Evolutionary conservation across 108 stramenopile species (phyloP).

Genomic region (Tribonema minus): DNA sequence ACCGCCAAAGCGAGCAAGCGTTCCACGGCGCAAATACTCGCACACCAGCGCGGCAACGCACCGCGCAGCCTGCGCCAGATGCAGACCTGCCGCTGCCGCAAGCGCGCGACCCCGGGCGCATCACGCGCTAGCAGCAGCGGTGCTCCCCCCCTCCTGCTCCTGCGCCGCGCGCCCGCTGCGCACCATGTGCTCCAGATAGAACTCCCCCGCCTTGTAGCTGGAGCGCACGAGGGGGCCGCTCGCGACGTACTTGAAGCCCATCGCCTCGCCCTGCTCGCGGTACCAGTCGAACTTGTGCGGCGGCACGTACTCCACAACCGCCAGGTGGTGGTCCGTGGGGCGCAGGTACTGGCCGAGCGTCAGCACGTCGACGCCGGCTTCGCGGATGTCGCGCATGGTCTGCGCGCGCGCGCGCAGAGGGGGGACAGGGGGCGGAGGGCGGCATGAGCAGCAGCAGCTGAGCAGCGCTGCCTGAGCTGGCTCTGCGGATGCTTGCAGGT

Average conservation of each 20-base stretch:
- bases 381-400: constrained; percentile 87
- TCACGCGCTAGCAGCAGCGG: neutral
- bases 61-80: too few species aligned
- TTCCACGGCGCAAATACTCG: too few species aligned
- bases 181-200: constrained; percentile 85
- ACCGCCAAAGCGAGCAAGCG: too few species aligned
- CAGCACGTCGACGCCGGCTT: constrained; percentile 85
- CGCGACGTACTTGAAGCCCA: constrained; percentile 98
- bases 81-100: too few species aligned
- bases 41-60: too few species aligned
- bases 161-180: constrained; percentile 47
- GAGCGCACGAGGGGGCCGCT: constrained; percentile 93
- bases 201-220: constrained; percentile 94
- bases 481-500: too few species aligned
- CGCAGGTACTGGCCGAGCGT: constrained; percentile 97
- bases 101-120: too few species aligned
- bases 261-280: constrained; percentile 65
- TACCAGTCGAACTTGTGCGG: constrained; percentile 82
- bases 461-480: too few species aligned
- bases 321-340: constrained; percentile 88
- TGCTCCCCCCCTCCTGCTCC: neutral
- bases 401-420: too few species aligned
- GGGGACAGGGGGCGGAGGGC: too few species aligned
- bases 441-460: too few species aligned
- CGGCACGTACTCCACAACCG: constrained; percentile 89